phyloP scores from a whole-genome alignment of 1,139 yeast genomes.

The Petasospora rhodanensis region DNA sequence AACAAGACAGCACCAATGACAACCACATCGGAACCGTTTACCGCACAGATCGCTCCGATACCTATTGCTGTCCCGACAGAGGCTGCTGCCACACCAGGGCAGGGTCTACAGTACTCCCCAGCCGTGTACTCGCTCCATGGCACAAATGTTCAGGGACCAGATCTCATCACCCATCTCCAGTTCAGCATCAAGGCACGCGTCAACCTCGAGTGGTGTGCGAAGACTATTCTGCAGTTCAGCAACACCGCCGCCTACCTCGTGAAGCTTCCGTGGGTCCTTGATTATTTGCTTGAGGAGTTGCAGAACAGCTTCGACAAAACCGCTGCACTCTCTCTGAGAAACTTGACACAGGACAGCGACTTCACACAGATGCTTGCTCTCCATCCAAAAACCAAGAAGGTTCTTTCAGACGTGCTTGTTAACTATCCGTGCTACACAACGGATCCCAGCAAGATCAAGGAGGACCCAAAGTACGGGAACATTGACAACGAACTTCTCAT shows the following conservation, averaged over 20 bases:
- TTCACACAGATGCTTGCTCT: slow-evolving; percentile 78
- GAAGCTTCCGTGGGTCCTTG: slow-evolving; percentile 22
- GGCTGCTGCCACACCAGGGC: neutral
- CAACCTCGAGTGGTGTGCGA: slow-evolving; percentile 24
- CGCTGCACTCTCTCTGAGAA: slow-evolving; percentile 59
- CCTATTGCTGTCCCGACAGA: slow-evolving; percentile 14
- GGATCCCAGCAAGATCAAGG: neutral
- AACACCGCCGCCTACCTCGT: slow-evolving; percentile 20
- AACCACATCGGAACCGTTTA: no score
- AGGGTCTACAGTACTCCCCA: slow-evolving; percentile 5
- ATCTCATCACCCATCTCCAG: slow-evolving; percentile 23
- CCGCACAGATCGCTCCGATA: slow-evolving; percentile 9
- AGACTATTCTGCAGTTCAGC: slow-evolving; percentile 20
- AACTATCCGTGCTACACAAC: slow-evolving; percentile 4
- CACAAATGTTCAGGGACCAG: slow-evolving; percentile 22
- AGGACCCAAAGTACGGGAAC: slow-evolving; percentile 35
- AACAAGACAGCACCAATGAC: no score
- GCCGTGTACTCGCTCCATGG: slow-evolving; percentile 20
- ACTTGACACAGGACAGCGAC: slow-evolving; percentile 74
- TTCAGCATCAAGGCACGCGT: slow-evolving; percentile 20
- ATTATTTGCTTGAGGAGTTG: slow-evolving; percentile 18
- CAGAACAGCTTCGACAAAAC: slow-evolving; percentile 16
- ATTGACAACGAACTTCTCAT: slow-evolving; percentile 58
- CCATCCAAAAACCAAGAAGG: slow-evolving; percentile 42
- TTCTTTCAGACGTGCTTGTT: slow-evolving; percentile 22